These are phyloP conservation scores for Trypanosoma vivax DNA, from an alignment of 208 protist species.

Conservation along the genomic window DNA sequence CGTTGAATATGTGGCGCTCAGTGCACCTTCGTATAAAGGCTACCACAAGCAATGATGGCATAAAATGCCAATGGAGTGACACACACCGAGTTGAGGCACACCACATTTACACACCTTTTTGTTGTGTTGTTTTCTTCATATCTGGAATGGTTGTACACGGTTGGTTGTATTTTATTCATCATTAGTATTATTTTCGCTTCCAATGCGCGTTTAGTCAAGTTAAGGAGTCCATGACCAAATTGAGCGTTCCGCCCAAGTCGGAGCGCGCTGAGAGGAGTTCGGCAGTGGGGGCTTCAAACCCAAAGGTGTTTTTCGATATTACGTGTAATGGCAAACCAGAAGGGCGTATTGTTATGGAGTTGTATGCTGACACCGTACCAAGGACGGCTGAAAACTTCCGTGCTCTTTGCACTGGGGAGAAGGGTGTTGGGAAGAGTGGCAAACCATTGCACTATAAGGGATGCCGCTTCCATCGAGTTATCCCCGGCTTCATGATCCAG, in stretches of 20 bases:
- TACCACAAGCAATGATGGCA: no score
- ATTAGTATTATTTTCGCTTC: no score
- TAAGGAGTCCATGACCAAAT: constrained; percentile 31
- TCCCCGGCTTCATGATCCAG: constrained; percentile 95
- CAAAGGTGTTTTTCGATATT: constrained; percentile 91
- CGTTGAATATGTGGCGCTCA: no score
- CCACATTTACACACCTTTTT: neutral
- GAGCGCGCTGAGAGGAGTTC: constrained; percentile 21
- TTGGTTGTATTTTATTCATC: no score
- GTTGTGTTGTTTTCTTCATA: constrained; percentile 2
- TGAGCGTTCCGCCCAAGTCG: constrained; percentile 53
- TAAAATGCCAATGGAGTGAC: no score
- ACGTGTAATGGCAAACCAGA: constrained; percentile 50
- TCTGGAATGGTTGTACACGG: neutral
- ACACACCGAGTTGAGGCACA: no score
- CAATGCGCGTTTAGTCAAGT: neutral
- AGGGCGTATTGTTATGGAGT: constrained; percentile 87
- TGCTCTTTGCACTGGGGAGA: constrained; percentile 88
- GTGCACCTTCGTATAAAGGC: no score
- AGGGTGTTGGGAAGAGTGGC: constrained; percentile 84
- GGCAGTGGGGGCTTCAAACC: constrained; percentile 28
- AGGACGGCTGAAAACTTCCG: constrained; percentile 94
- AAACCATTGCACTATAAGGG: constrained; percentile 97
- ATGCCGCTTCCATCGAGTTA: constrained; percentile 94
- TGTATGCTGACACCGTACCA: constrained; percentile 89